These are phyloP conservation scores for Dactylellina leptospora DNA, from an alignment of 2,329 filamentous ascomycete genomes.

Conservation along the genomic window DNA sequence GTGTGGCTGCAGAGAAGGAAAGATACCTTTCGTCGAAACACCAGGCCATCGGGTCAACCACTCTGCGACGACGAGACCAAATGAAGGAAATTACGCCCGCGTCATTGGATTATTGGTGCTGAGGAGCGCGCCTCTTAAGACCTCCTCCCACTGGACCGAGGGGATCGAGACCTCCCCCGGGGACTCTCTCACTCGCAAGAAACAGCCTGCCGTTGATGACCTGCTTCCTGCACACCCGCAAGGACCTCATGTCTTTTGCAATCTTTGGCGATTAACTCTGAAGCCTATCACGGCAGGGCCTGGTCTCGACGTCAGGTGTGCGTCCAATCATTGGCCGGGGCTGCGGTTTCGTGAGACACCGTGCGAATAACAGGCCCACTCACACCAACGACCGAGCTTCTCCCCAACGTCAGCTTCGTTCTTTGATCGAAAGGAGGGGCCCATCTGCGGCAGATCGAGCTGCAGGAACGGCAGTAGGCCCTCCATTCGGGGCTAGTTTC, in stretches of 20 bases:
- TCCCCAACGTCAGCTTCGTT: conserved; percentile 7
- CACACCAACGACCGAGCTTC: conserved; percentile 20
- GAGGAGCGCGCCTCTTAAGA: conserved; percentile 52
- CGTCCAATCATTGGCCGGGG: conserved; percentile 46
- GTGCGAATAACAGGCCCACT: conserved; percentile 29
- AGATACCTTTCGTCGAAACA: too few relatives aligned
- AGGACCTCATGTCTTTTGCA: conserved; percentile 14
- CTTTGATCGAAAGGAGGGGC: conserved; percentile 10
- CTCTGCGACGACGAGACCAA: conserved; percentile 51
- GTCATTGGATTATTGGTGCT: conserved; percentile 52
- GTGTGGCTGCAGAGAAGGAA: neutral
- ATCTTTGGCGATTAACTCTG: conserved; percentile 26
- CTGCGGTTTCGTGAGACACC: conserved; percentile 36
- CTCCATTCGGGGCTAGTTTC: conserved; percentile 22
- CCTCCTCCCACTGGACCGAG: conserved; percentile 3
- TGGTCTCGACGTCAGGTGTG: conserved; percentile 4
- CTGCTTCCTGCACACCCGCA: neutral
- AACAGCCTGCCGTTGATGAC: conserved; percentile 9
- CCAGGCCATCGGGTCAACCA: neutral
- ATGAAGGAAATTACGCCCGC: conserved; percentile 45
- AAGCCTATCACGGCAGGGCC: conserved; percentile 51
- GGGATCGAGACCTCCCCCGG: neutral
- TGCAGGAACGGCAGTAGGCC: conserved; percentile 41
- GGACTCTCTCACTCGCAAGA: neutral
- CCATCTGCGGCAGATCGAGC: conserved; percentile 32